Conservation (phyloP, 495 filamentous ascomycete species). For the Massariosphaeria phaeospora region DNA sequence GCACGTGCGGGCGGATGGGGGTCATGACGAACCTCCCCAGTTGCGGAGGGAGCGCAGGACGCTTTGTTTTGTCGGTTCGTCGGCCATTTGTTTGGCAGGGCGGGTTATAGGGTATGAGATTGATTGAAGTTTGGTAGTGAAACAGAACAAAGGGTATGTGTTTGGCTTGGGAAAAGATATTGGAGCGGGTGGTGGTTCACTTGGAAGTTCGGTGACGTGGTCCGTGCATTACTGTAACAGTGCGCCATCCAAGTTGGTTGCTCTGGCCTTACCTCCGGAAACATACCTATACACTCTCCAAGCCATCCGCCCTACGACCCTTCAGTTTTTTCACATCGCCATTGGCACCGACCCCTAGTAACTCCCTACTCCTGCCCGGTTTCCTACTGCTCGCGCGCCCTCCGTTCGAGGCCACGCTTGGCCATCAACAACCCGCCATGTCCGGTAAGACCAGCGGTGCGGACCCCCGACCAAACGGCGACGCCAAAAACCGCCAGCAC, state of each 20-base stretch:
- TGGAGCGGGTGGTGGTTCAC: too few species aligned
- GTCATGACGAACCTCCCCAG: constrained; percentile 65
- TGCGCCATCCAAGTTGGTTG: neutral
- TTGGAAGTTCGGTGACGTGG: neutral
- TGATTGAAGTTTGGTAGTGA: neutral
- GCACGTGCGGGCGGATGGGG: constrained; percentile 4
- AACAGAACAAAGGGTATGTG: too few species aligned
- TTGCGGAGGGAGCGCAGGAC: constrained; percentile 52
- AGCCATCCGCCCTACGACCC: neutral
- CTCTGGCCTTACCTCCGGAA: neutral
- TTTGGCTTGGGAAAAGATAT: too few species aligned
- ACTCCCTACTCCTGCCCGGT: neutral
- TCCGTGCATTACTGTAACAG: neutral
- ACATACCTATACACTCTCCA: neutral
- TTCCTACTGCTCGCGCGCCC: constrained; percentile 1
- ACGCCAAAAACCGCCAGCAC: constrained; percentile 72
- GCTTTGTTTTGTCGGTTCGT: constrained; percentile 8
- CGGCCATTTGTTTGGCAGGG: too few species aligned
- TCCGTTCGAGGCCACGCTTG: neutral
- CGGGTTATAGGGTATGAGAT: too few species aligned
- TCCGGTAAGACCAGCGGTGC: constrained; percentile 71
- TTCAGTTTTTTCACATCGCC: neutral
- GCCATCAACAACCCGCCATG: constrained; percentile 49
- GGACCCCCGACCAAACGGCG: constrained; percentile 54
- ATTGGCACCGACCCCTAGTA: neutral